Evolutionary conservation across 352 stramenopile species (phyloP).

Genomic region (Phytophthora cajani): DNA sequence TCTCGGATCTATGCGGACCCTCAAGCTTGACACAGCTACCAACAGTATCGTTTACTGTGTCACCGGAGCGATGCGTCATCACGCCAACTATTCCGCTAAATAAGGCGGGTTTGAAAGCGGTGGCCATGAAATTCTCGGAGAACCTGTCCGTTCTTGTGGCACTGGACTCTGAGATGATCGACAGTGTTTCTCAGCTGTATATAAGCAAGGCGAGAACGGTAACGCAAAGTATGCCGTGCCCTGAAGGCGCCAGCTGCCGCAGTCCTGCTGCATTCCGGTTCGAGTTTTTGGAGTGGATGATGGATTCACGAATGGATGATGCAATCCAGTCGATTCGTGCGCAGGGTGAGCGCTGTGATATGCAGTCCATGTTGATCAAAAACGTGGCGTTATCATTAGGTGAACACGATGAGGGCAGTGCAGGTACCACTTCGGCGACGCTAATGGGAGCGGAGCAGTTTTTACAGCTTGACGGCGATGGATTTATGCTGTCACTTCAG

Average conservation of each 20-base stretch:
- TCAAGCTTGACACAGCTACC: constrained; percentile 63
- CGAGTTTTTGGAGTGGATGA: constrained; percentile 86
- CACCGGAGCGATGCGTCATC: constrained; percentile 56
- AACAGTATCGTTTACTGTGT: constrained; percentile 53
- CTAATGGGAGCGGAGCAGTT: constrained; percentile 59
- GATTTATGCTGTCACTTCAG: constrained; percentile 77
- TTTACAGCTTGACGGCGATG: constrained; percentile 69
- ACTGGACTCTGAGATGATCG: constrained; percentile 77
- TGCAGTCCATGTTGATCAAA: constrained; percentile 70
- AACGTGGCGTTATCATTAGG: constrained; percentile 54
- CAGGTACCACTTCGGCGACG: constrained; percentile 1
- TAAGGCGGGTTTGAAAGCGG: constrained; percentile 62
- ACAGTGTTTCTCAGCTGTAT: constrained; percentile 81
- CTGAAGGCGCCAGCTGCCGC: constrained; percentile 76
- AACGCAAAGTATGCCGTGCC: constrained; percentile 72
- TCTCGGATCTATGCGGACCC: constrained; percentile 51
- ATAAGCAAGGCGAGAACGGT: constrained; percentile 74
- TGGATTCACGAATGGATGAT: constrained; percentile 73
- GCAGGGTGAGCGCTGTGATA: constrained; percentile 76
- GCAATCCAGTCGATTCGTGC: constrained; percentile 68
- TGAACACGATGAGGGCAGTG: constrained; percentile 35
- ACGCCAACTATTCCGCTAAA: constrained; percentile 70
- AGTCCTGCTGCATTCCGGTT: constrained; percentile 75
- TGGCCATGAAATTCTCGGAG: constrained; percentile 85
- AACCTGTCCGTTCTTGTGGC: constrained; percentile 82